phyloP scores from a whole-genome alignment of 345 rosid genomes.

The Boechera stricta region DNA sequence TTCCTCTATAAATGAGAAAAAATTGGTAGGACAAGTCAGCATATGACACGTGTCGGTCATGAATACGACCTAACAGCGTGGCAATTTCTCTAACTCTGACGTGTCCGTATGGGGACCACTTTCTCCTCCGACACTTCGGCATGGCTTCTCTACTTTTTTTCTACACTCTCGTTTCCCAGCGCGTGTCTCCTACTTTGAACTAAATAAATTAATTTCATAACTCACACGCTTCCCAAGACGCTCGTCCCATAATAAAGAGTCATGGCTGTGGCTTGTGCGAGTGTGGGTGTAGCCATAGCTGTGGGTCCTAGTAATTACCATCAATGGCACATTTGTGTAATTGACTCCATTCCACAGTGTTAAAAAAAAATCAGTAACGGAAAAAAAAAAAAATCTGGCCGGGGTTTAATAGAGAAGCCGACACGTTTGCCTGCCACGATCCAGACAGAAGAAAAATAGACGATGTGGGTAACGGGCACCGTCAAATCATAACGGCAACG shows the following conservation, averaged over 20 bases:
- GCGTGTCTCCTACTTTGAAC: slow-evolving; percentile 5
- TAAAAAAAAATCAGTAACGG: background rate
- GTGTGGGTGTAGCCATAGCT: slow-evolving; percentile 41
- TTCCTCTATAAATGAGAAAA: slow-evolving; percentile 19
- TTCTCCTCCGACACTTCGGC: slow-evolving; percentile 47
- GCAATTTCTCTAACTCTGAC: slow-evolving; percentile 39
- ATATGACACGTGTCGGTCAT: slow-evolving; percentile 37
- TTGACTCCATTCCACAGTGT: slow-evolving; percentile 1
- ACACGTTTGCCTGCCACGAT: slow-evolving; percentile 53
- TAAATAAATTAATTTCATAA: too few relatives aligned
- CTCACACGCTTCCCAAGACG: slow-evolving; percentile 30
- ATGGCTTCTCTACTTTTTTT: slow-evolving; percentile 15
- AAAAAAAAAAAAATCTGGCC: slow-evolving; percentile 9
- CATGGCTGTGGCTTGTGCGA: slow-evolving; percentile 43
- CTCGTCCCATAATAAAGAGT: slow-evolving; percentile 44
- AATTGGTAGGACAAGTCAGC: slow-evolving; percentile 35
- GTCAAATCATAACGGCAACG: slow-evolving; percentile 42
- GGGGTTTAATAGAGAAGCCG: slow-evolving; percentile 43
- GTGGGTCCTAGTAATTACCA: slow-evolving; percentile 30
- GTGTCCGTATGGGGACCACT: slow-evolving; percentile 44
- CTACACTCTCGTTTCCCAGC: background rate
- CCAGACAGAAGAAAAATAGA: slow-evolving; percentile 39
- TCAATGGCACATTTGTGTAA: slow-evolving; percentile 27
- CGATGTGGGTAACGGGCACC: slow-evolving; percentile 38
- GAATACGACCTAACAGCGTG: slow-evolving; percentile 44